Conservation (phyloP, 805 yeast genomes). For the Cyberlindnera bimundalis region DNA sequence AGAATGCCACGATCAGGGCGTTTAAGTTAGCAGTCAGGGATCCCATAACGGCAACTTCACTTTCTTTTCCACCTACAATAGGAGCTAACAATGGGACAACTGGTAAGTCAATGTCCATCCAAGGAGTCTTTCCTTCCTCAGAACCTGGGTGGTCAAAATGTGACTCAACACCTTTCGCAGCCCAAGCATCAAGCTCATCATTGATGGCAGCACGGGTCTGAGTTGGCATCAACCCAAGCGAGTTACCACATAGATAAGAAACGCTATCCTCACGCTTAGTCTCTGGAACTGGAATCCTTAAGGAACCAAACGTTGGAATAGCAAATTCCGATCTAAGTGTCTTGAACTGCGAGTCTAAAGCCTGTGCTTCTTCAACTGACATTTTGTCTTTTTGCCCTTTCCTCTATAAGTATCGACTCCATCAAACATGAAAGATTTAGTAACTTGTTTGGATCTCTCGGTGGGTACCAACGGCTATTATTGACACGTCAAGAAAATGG, state of each 20-base stretch:
- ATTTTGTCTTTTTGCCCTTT: not conserved
- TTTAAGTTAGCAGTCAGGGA: slow-evolving; percentile 82
- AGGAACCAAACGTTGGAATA: slow-evolving; percentile 62
- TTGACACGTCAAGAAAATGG: too few species aligned
- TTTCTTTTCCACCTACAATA: slow-evolving; percentile 67
- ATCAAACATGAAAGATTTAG: not conserved
- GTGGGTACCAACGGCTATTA: too few species aligned
- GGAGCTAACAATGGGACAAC: slow-evolving; percentile 65
- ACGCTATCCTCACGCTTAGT: slow-evolving; percentile 25
- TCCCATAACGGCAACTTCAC: slow-evolving; percentile 89
- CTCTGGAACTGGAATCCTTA: slow-evolving; percentile 37
- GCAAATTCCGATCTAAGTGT: slow-evolving; percentile 46
- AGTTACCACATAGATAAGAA: slow-evolving; percentile 84
- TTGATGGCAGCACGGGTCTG: slow-evolving; percentile 52
- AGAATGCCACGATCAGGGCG: slow-evolving; percentile 68
- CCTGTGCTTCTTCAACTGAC: slow-evolving; percentile 6
- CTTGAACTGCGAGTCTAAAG: slow-evolving; percentile 25
- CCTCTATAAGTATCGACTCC: not conserved
- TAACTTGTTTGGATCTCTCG: too few species aligned
- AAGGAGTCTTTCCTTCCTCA: slow-evolving; percentile 48
- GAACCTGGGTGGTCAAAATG: slow-evolving; percentile 68
- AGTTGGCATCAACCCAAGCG: slow-evolving; percentile 87
- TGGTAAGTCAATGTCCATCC: slow-evolving; percentile 87
- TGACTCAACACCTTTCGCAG: slow-evolving; percentile 73
- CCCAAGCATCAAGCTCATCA: slow-evolving; percentile 81